phyloP scores from a whole-genome alignment of 2,329 filamentous ascomycete genomes.

The Lojkania enalia region DNA sequence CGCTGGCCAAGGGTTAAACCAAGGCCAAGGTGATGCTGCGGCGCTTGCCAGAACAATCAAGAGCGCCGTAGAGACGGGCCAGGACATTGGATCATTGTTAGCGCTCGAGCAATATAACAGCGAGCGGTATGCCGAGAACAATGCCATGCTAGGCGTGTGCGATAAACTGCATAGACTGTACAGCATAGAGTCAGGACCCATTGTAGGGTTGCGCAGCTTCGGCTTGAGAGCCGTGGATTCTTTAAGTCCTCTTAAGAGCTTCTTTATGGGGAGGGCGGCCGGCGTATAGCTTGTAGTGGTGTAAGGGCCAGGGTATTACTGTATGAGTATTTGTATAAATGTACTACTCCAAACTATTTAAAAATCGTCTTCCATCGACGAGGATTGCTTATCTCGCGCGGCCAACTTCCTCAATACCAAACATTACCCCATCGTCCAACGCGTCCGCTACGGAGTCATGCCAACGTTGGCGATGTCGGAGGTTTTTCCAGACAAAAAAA shows the following conservation, averaged over 20 bases:
- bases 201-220: constrained; percentile 77
- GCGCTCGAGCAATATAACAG: constrained; percentile 79
- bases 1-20: constrained; percentile 91
- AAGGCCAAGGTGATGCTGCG: constrained; percentile 86
- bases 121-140: constrained; percentile 82
- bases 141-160: constrained; percentile 72
- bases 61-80: constrained; percentile 77
- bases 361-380: too few species aligned
- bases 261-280: constrained; percentile 75
- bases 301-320: constrained; percentile 14
- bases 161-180: constrained; percentile 95
- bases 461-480: too few species aligned
- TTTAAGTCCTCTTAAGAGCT: constrained; percentile 74
- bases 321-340: constrained; percentile 9
- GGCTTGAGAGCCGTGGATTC: constrained; percentile 77
- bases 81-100: constrained; percentile 80
- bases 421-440: too few species aligned
- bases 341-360: too few species aligned
- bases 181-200: constrained; percentile 74
- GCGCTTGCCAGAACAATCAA: constrained; percentile 75
- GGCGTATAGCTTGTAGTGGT: too few species aligned
- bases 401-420: too few species aligned
- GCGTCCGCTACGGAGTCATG: too few species aligned
- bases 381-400: too few species aligned
- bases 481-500: too few species aligned